A percentile compares a stretch with the other conserved stretches of the same genome.
phyloP scores from a whole-genome alignment of 495 filamentous ascomycete genomes.

The Parathielavia appendiculata region DNA sequence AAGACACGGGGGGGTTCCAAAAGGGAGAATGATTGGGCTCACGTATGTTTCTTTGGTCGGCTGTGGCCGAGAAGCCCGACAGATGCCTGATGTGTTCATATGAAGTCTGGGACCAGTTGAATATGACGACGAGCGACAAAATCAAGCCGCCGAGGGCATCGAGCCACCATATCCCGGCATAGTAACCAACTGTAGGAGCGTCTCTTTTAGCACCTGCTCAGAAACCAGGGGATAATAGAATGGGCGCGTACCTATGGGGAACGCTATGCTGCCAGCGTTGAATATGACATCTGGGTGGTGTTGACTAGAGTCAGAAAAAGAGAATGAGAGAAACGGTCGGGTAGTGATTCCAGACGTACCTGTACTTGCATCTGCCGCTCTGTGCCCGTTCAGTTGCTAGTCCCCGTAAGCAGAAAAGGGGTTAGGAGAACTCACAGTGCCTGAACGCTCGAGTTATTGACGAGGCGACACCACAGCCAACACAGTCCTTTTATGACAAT shows the following conservation, averaged over 20 bases:
- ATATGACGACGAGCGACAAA: slow-evolving; percentile 75
- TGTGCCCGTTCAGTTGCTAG: slow-evolving; percentile 49
- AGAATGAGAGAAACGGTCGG: neutral
- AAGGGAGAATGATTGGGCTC: slow-evolving; percentile 17
- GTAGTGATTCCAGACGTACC: slow-evolving; percentile 11
- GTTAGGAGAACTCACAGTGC: slow-evolving; percentile 54
- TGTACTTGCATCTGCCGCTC: slow-evolving; percentile 32
- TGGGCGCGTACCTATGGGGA: slow-evolving; percentile 58
- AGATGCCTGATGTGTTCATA: slow-evolving; percentile 76
- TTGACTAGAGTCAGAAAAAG: slow-evolving; percentile 9
- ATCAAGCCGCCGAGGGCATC: slow-evolving; percentile 80
- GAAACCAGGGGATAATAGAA: neutral
- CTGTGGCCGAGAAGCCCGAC: slow-evolving; percentile 71
- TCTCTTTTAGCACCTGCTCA: neutral
- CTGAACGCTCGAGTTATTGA: slow-evolving; percentile 85
- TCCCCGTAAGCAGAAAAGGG: slow-evolving; percentile 35
- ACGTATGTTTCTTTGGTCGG: slow-evolving; percentile 73
- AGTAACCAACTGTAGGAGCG: slow-evolving; percentile 59
- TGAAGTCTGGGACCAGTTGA: slow-evolving; percentile 76
- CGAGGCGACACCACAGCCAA: slow-evolving; percentile 86
- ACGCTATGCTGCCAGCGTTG: slow-evolving; percentile 85
- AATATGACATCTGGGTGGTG: slow-evolving; percentile 64
- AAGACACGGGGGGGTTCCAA: neutral
- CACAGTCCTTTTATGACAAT: slow-evolving; percentile 76
- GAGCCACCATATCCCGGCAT: slow-evolving; percentile 74